A percentile compares a stretch with the other conserved stretches of the same genome.
Conservation (phyloP, 129 eudicot species). For the Flaveria trinervia region DNA sequence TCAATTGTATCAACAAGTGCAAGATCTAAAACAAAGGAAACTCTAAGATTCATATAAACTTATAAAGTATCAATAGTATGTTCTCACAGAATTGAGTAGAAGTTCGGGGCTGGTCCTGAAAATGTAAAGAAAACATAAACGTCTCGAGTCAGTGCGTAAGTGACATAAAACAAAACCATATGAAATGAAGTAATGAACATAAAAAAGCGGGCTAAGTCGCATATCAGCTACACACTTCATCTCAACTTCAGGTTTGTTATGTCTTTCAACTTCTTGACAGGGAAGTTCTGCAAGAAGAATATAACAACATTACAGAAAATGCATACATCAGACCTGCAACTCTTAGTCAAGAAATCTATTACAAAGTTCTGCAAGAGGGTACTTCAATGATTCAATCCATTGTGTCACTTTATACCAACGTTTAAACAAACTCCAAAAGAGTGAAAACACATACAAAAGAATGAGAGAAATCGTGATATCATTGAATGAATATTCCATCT, state of each 20-base stretch:
- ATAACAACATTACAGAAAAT: slow-evolving; percentile 1
- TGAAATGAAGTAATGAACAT: neutral
- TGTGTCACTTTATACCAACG: neutral
- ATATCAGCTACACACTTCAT: slow-evolving; percentile 58
- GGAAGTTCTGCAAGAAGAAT: slow-evolving; percentile 70
- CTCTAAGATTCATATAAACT: no score
- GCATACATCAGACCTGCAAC: neutral
- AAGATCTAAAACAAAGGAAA: slow-evolving; percentile 16
- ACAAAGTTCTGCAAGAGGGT: neutral
- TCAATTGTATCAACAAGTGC: neutral
- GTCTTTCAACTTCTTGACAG: slow-evolving; percentile 95
- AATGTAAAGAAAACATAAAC: slow-evolving; percentile 31
- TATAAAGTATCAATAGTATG: slow-evolving; percentile 6
- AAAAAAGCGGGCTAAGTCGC: slow-evolving; percentile 1
- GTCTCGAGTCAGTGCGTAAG: slow-evolving; percentile 11
- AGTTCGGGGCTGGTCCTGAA: slow-evolving; percentile 98
- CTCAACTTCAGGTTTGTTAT: slow-evolving; percentile 94
- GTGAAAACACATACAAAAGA: neutral
- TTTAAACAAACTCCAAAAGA: neutral
- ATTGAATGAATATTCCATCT: neutral
- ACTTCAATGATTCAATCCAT: no score
- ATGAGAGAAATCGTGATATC: neutral
- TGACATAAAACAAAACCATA: neutral
- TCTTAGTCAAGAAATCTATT: neutral
- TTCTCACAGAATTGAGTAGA: slow-evolving; percentile 88